These are phyloP conservation scores for Neonectria neomacrospora DNA, from an alignment of 2,329 filamentous ascomycete genomes.

Conservation along the genomic window DNA sequence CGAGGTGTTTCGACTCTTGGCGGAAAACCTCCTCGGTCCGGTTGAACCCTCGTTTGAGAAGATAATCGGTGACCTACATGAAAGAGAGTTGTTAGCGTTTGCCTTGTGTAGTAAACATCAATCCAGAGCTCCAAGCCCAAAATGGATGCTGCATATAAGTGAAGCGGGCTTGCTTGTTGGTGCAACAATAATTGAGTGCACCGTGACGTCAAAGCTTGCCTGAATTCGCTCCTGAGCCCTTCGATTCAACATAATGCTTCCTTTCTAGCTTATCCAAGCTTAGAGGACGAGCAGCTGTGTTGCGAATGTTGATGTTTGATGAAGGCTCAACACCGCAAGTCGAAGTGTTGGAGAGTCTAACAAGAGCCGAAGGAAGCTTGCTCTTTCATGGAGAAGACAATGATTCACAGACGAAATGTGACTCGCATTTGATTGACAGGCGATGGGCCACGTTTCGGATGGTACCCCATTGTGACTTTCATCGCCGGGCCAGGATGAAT, in stretches of 20 bases:
- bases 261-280: background rate
- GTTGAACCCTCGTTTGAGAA: slow-evolving; percentile 94
- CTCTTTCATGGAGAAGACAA: background rate
- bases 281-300: background rate
- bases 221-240: background rate
- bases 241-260: background rate
- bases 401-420: background rate
- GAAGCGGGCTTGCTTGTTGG: too few species aligned
- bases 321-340: background rate
- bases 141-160: background rate
- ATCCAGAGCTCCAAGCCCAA: background rate
- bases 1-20: slow-evolving; percentile 86
- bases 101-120: background rate
- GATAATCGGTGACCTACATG: slow-evolving; percentile 83
- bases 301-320: background rate
- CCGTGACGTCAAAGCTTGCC: background rate
- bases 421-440: background rate
- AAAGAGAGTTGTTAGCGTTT: slow-evolving; percentile 24
- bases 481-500: background rate
- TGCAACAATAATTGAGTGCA: background rate
- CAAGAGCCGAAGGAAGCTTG: background rate
- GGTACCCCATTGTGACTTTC: background rate
- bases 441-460: background rate
- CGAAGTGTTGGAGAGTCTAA: background rate
- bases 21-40: slow-evolving; percentile 92